phyloP scores from a whole-genome alignment of 2,329 filamentous ascomycete species.

The Bimuria novae-zelandiae region DNA sequence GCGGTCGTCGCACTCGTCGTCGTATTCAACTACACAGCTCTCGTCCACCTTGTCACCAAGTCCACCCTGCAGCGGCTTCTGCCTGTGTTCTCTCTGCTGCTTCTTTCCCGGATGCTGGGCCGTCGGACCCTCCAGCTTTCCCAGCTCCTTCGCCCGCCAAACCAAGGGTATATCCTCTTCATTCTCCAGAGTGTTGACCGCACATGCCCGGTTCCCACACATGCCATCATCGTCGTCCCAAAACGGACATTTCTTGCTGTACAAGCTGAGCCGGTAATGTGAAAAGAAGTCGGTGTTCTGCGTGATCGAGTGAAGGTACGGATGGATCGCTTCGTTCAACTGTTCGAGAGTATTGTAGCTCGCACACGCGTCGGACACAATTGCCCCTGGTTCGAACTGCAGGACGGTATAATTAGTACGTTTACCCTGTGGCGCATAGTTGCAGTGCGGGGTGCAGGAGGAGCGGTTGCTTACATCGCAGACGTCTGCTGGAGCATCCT shows the following conservation, averaged over 20 bases:
- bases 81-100: constrained; percentile 70
- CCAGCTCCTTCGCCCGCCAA: constrained; percentile 90
- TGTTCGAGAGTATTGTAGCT: constrained; percentile 89
- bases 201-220: constrained; percentile 96
- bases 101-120: constrained; percentile 84
- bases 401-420: constrained; percentile 41
- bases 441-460: constrained; percentile 22
- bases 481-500: constrained; percentile 51
- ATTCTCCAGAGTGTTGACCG: constrained; percentile 91
- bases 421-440: constrained; percentile 22
- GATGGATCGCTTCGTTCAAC: constrained; percentile 77
- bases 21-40: constrained; percentile 95
- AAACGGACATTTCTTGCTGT: constrained; percentile 92
- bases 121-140: constrained; percentile 87
- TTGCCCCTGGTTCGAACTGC: constrained; percentile 85
- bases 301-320: constrained; percentile 79
- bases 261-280: constrained; percentile 93
- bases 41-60: constrained; percentile 88
- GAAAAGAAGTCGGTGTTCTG: constrained; percentile 95
- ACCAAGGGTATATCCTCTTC: constrained; percentile 91
- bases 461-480: constrained; percentile 59
- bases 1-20: constrained; percentile 94
- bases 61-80: constrained; percentile 77
- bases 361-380: constrained; percentile 91
- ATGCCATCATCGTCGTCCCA: constrained; percentile 93